Percentiles rank a stretch among this genome's conserved stretches.
phyloP scores from a whole-genome alignment of 2,329 filamentous ascomycete species.

The Beauveria pseudobassiana region DNA sequence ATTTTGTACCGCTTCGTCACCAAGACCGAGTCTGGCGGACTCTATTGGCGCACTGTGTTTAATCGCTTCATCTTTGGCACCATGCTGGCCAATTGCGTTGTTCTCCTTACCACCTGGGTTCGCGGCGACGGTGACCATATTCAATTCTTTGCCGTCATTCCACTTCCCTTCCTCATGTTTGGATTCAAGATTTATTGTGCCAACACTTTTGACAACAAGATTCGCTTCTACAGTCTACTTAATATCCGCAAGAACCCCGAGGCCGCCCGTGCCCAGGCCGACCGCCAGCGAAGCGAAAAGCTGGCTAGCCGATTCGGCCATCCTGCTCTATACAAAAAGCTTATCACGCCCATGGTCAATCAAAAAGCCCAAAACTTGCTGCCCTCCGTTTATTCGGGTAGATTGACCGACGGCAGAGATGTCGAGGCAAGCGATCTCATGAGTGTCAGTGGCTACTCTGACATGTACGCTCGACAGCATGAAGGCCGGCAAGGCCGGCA shows the following conservation, averaged over 20 bases:
- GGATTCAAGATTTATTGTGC: slow-evolving; percentile 84
- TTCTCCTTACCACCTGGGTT: slow-evolving; percentile 68
- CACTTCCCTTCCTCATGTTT: slow-evolving; percentile 70
- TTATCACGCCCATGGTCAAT: slow-evolving; percentile 94
- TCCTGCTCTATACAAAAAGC: slow-evolving; percentile 78
- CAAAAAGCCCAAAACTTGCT: slow-evolving; percentile 82
- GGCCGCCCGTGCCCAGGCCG: slow-evolving; percentile 41
- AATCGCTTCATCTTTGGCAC: slow-evolving; percentile 85
- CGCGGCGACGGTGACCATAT: slow-evolving; percentile 52
- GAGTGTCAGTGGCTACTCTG: slow-evolving; percentile 67
- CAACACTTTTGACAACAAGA: slow-evolving; percentile 65
- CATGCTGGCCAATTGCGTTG: slow-evolving; percentile 70
- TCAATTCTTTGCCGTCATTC: slow-evolving; percentile 61
- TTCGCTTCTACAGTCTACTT: slow-evolving; percentile 70
- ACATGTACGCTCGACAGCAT: slow-evolving; percentile 78
- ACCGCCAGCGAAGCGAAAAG: slow-evolving; percentile 54
- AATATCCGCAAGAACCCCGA: slow-evolving; percentile 43
- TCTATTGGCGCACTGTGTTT: slow-evolving; percentile 85
- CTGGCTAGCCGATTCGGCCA: slow-evolving; percentile 78
- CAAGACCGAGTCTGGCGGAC: slow-evolving; percentile 90
- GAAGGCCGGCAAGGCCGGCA: slow-evolving; percentile 46
- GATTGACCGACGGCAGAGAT: slow-evolving; percentile 60
- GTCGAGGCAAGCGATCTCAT: slow-evolving; percentile 47
- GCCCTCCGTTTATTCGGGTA: slow-evolving; percentile 77
- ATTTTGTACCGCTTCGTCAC: slow-evolving; percentile 92